Evolutionary conservation across 2,329 filamentous ascomycete genomes (phyloP), one percentile per base, ranked within the genome.

Genomic region (Fusarium neocosmosporiellum): DNA sequence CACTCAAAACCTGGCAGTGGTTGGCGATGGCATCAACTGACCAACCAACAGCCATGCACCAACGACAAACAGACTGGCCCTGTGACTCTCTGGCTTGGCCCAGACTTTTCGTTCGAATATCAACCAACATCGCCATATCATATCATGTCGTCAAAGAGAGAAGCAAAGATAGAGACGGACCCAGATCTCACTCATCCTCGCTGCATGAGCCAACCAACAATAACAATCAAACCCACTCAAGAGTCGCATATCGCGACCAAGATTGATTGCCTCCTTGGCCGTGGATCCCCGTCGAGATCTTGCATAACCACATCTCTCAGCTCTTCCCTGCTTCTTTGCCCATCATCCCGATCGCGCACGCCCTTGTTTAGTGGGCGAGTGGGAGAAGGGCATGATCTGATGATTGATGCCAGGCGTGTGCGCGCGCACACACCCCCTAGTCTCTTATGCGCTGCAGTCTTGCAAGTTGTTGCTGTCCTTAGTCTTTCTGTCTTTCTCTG

Each of bases 351-450:
- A 59, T 59, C 33, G 31, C 54, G 66, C 66, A 66, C 31, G 46
- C 54, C 53, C 67, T 22, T 54, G 31, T 31, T 37, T 16, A 37
- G 65, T 36, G 20, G 20, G 54, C 29, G 5, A 50, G 54, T 55
- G 54, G 55, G 60, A 29, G 39, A 22, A 54, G 43, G 34, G 27
- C 41, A 37, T 59, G 67, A 69, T 31, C 53, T 72, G 70, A 69
- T 41, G 41, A 36, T 41, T 41, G 50, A 61, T 69, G 20, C 53
- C 14, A 22, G 50, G n/a, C 20, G 14, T 41, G 10, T 29, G 24
- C 5, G 29, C 10, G 18, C 5, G 46, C 46, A 31, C 46, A 31
- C 46, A 18, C 46, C 46, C 46, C 27, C 22, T 41, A 46, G 41
- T 8, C 27, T 53, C 18, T 53, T 11, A 27, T 46, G 14, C 41